Evolutionary conservation across 148 eudicot genomes (phyloP).

Genomic region (Beta vulgaris): DNA sequence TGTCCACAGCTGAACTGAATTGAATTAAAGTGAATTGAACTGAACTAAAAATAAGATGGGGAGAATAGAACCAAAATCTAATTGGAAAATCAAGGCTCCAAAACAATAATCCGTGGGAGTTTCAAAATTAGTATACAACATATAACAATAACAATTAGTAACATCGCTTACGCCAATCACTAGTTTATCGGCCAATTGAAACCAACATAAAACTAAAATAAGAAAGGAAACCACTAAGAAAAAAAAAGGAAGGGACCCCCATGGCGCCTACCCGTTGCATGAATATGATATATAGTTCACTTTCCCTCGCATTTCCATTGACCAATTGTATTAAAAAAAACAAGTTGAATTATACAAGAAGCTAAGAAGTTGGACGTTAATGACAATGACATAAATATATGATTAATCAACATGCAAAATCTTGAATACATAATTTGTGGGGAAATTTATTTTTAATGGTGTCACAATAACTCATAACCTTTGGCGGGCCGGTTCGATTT

Average conservation of each 20-base stretch:
- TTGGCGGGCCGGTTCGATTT: constrained; percentile 28
- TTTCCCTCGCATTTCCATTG: constrained; percentile 25
- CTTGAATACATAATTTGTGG: neutral
- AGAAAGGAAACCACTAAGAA: neutral
- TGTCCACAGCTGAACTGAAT: too few species aligned
- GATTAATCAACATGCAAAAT: neutral
- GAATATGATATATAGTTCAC: constrained; percentile 5
- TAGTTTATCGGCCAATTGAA: too few species aligned
- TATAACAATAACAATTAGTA: too few species aligned
- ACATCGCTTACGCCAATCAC: too few species aligned
- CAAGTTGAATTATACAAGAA: neutral
- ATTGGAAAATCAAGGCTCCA: too few species aligned
- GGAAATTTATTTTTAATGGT: neutral
- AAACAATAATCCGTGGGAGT: too few species aligned
- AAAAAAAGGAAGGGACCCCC: neutral
- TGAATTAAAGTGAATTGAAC: too few species aligned
- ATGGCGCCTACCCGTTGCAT: constrained; percentile 9
- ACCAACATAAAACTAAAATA: neutral
- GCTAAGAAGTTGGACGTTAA: neutral
- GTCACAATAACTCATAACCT: constrained; percentile 12
- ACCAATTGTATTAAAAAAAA: constrained; percentile 1
- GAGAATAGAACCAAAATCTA: too few species aligned
- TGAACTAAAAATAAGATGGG: too few species aligned
- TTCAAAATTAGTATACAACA: too few species aligned
- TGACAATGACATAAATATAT: constrained; percentile 16